Evolutionary conservation across 2,329 filamentous ascomycete genomes (phyloP), one percentile per base, ranked within the genome.

Genomic region (Oidium heveae): DNA sequence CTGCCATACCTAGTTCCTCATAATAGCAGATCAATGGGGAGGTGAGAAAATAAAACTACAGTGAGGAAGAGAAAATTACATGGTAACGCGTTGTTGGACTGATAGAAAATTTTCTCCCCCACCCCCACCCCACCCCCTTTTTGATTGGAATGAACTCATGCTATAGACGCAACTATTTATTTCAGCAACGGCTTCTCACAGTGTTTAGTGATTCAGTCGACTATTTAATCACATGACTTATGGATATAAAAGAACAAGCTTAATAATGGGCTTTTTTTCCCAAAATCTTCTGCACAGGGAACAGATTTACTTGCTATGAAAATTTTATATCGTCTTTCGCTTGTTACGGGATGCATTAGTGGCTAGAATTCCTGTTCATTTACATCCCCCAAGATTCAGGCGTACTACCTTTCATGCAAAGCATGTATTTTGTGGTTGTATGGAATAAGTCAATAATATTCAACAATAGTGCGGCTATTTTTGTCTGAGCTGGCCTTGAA

Each of bases 361-460:
- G 62, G 64, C 62, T 62, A 62, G 63, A 57, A 61, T 62, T 62
- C 60, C 60, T 61, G 61, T 61, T 59, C 22, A 56, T 63, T 60
- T 61, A 61, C 59, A 60, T 61, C n/a, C 57, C 59, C 62, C 63
- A 60, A 62, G 61, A 62, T 62, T 63, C 61, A 60, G 64, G 63
- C 64, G 62, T 65, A 63, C 57, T 62, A 60, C 59, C 59, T 61
- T 63, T 62, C 59, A 61, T 57, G 59, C 56, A 59, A 63, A 61
- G 57, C 59, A 63, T 63, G 60, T 61, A 59, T 60, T 62, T 56
- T 61, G 61, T 59, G 61, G 61, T 62, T 61, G 62, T 60, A 64
- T 64, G 63, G 63, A 64, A 62, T 61, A 58, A 62, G 61, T 61
- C 22, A n/a, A n/a, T n/a, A 60, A 62, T 62, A 60, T 61, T 62